Base-by-base conservation (phyloP, 768 basidiomycete genomes). In the Imleria badia region DNA sequence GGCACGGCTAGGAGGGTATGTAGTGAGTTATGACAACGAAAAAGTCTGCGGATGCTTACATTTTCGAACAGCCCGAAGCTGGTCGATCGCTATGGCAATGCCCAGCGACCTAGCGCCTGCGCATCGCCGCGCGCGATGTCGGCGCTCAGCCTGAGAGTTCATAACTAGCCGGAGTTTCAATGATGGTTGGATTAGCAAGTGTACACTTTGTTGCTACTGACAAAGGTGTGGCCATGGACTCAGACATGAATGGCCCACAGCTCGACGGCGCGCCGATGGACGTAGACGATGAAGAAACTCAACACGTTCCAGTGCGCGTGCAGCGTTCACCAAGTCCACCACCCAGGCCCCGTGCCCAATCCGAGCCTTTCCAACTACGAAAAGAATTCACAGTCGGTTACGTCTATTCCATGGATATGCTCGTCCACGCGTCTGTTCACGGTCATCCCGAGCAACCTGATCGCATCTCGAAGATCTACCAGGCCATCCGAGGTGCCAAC, bases 321-420 rank as follows among this genome's bases (percentile, higher is more conserved):
- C 63, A 49, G 50, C 60, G 54, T 50, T 60, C 62, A 45, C 52
- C 54, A 22, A 64, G 66, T 42, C 66, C 56, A 59, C n/a, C 17
- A 10, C 59, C 53, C 35, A 45, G 34, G 30, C 52, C 13, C 6
- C 69, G 69, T 30, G 67, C 71, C 20, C 69, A 63, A 33, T 71
- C 69, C 10, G 73, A 68, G 51, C 73, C 74, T 17, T 64, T 69
- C 44, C 67, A 65, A 42, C 40, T 26, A 6, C 59, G 58, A 9
- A 56, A 59, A 2, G 49, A 54, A 17, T 62, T 64, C 55, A 54
- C 77, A 10, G 89, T 94, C 46, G 94, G 94, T 45, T 94, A 89
- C 74, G 85, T 96, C 52, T 98, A 92, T 66, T 89, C 91, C 23
- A 64, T 78, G 0, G 82, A 87, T 59, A 98, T 98, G 96, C 87